Evolutionary conservation across 2,329 filamentous ascomycete genomes (phyloP), one percentile per base, ranked within the genome.

Genomic region (Venturia effusa): DNA sequence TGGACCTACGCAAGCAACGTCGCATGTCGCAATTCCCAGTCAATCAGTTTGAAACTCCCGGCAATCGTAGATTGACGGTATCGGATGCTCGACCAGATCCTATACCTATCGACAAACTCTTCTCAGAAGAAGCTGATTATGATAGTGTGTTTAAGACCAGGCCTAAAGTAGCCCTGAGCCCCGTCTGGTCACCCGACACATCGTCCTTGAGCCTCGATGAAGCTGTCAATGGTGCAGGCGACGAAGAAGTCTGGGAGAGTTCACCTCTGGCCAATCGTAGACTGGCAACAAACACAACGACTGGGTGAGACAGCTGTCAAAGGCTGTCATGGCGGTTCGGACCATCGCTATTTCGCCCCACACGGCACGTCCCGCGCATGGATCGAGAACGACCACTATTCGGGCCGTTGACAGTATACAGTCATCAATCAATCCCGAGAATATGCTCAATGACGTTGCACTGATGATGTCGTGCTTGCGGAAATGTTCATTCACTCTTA

Each of bases 121-220:
- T 96, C 34, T 81, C 81, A 19, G 82, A 87, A 63, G 86, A 90
- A 68, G 80, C 83, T 4, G 90, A 95, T 66, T 89, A 91, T 73
- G 88, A 89, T 65, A 88, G 87, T 32, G 87, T 96, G 0, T 97
- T 97, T 73, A 90, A 87, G 75, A 92, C 89, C 67, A 77, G 92
- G 67, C 92, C 92, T 0, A 88, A 86, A 74, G 85, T 97, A 68
- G 87, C 87, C 67, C 84, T 84, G 13, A 96, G 91, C 72, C 91
- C 92, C 1, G 59, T 64, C 13, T 61, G 34, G 27, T 63, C 32
- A n/a, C 62, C 62, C 6, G 61, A 63, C 30, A 48, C 37, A 17
- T 41, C 32, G 1, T 37, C 32, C 27, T 24, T 43, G 24, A 62
- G 41, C 41, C n/a, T 62, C 10, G 19, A 48, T 37, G 40, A 45